A percentile compares a stretch with the other conserved stretches of the same genome.
Evolutionary conservation across 176 grass and related monocot species (phyloP).

Genomic region (Avena atlantica): DNA sequence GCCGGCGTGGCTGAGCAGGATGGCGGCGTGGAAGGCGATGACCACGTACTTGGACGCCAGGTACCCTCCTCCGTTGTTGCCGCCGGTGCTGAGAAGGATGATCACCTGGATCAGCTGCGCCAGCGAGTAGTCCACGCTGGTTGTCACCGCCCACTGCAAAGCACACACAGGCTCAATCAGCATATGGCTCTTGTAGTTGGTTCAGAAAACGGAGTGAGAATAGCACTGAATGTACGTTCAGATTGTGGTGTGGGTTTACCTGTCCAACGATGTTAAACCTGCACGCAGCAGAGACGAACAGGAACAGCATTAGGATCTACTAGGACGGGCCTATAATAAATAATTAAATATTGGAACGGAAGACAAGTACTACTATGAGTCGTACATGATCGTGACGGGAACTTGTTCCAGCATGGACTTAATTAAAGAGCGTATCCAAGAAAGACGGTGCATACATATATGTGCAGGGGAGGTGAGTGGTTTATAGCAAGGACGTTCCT

Average conservation of each 20-base stretch:
- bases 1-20: conserved; percentile 79
- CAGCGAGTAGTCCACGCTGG: conserved; percentile 89
- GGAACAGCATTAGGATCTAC: background rate
- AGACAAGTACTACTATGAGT: background rate
- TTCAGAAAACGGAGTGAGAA: background rate
- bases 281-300: conserved; percentile 32
- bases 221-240: background rate
- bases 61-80: conserved; percentile 86
- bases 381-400: background rate
- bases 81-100: conserved; percentile 80
- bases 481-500: background rate
- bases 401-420: background rate
- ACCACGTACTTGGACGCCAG: conserved; percentile 85
- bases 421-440: background rate
- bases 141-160: conserved; percentile 93
- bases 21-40: conserved; percentile 77
- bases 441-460: background rate
- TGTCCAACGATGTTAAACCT: conserved; percentile 98
- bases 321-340: background rate
- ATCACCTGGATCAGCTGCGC: conserved; percentile 94
- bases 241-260: conserved; percentile 46
- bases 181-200: background rate
- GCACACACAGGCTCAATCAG: conserved; percentile 31
- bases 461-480: background rate
- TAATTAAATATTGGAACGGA: background rate